Evolutionary conservation across 2,329 filamentous ascomycete species (phyloP), one percentile per base, ranked within the genome.

Genomic region (Purpureocillium lavendulum): DNA sequence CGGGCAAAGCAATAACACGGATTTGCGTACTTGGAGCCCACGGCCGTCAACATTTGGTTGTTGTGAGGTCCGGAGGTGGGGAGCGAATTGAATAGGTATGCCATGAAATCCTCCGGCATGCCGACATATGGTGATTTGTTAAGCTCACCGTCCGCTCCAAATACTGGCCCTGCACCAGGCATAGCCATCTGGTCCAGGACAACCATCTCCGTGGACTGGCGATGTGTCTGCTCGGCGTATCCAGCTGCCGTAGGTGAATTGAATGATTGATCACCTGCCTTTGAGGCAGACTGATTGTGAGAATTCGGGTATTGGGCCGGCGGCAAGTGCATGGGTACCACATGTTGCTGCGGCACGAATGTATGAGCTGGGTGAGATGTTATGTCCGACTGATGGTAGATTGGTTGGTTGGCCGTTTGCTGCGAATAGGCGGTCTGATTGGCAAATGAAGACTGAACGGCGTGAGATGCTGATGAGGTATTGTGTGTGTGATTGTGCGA

Each of bases 21-120:
- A 11, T 15, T 11, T 35, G 62, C 72, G 58, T 54, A 77, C 75
- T 68, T 73, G 38, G 65, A 59, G 44, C 56, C 49, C 24, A 54
- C 47, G n/a, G 51, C 45, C 16, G 69, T 65, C 42, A 71, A 59
- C 44, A 76, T 66, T 18, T 73, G 70, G 24, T 75, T 49, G 43
- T 57, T 51, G 7, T 52, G 46, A 8, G 57, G 53, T 31, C 46
- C 40, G 32, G 48, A 39, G 30, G 31, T 33, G 14, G 56, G 48
- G 21, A 57, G 45, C 3, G 59, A 58, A 55, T 84, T 89, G 62
- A 94, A 94, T 18, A 94, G 62, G 70, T 84, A 94, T 5, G 83
- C 81, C 47, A 89, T 82, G 53, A 92, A 92, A 54, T 94, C 87
- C 55, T 94, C 87, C 0, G 86, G 83, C 66, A 94, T 84, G 8